Evolutionary conservation across 495 filamentous ascomycete species (phyloP).

Genomic region (Hyaloscypha bicolor): DNA sequence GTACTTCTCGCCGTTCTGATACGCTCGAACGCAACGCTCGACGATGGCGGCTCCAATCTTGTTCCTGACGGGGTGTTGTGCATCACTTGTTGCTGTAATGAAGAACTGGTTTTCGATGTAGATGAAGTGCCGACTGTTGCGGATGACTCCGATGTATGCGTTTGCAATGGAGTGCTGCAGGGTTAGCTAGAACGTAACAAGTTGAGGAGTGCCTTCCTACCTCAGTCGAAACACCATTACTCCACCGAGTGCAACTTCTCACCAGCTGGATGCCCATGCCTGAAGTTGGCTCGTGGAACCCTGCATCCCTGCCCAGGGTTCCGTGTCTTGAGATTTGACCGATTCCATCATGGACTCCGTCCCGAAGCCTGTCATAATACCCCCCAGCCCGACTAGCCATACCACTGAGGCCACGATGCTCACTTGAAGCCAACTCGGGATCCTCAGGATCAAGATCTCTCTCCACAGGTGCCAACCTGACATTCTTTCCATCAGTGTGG

Average conservation of each 20-base stretch:
- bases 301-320: neutral
- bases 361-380: neutral
- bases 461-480: neutral
- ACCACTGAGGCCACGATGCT: neutral
- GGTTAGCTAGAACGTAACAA: neutral
- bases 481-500: constrained; percentile 29
- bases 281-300: constrained; percentile 23
- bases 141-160: constrained; percentile 84
- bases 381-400: neutral
- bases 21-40: constrained; percentile 81
- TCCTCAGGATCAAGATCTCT: constrained; percentile 8
- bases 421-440: neutral
- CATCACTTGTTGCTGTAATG: constrained; percentile 81
- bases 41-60: constrained; percentile 88
- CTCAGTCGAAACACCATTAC: constrained; percentile 37
- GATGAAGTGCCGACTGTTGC: constrained; percentile 78
- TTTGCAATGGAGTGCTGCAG: constrained; percentile 84
- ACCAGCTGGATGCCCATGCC: constrained; percentile 68
- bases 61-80: constrained; percentile 81
- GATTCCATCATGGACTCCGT: neutral
- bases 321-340: neutral
- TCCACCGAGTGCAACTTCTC: constrained; percentile 48
- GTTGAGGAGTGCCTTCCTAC: constrained; percentile 8
- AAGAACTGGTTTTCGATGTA: constrained; percentile 99
- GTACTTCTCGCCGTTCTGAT: constrained; percentile 70